phyloP scores from a whole-genome alignment of 1,139 yeast genomes.

The Kodamaea anthophila region DNA sequence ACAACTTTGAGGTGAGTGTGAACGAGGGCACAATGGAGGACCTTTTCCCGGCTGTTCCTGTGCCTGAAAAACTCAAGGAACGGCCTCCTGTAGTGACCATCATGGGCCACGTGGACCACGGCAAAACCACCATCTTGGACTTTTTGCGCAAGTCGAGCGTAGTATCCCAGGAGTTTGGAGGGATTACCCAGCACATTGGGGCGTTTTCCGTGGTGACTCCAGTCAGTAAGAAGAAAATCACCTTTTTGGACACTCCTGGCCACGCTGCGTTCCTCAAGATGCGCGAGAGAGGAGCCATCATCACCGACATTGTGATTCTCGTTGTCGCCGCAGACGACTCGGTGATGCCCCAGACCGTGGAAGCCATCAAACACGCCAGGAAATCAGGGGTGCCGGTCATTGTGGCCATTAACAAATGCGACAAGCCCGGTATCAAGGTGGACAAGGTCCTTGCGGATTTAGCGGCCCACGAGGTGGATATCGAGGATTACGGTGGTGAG shows the following conservation, averaged over 20 bases:
- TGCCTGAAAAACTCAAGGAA: conserved; percentile 44
- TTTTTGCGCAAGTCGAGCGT: conserved; percentile 76
- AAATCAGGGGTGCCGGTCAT: conserved; percentile 79
- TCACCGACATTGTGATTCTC: conserved; percentile 85
- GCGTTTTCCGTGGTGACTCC: conserved; percentile 87
- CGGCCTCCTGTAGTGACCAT: conserved; percentile 95
- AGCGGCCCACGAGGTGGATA: conserved; percentile 70
- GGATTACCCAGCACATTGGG: conserved; percentile 97
- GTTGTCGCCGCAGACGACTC: conserved; percentile 99
- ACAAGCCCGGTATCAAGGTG: conserved; percentile 66
- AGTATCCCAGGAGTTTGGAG: conserved; percentile 86
- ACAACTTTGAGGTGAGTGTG: conserved; percentile 62
- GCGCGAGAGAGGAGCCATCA: conserved; percentile 94
- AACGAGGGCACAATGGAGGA: conserved; percentile 61
- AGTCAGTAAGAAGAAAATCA: conserved; percentile 64
- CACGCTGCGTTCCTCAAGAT: conserved; percentile 95
- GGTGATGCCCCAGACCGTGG: conserved; percentile 95
- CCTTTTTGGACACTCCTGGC: conserved; percentile 96
- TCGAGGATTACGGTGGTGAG: conserved; percentile 94
- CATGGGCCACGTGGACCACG: conserved; percentile 99
- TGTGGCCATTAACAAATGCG: conserved; percentile 91
- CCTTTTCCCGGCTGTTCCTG: conserved; percentile 45
- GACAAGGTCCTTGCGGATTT: conserved; percentile 74
- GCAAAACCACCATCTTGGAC: conserved; percentile 91
- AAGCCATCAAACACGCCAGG: conserved; percentile 90